These are phyloP conservation scores for Neurospora sp. DNA, from an alignment of 495 filamentous ascomycete species.

Conservation along the genomic window DNA sequence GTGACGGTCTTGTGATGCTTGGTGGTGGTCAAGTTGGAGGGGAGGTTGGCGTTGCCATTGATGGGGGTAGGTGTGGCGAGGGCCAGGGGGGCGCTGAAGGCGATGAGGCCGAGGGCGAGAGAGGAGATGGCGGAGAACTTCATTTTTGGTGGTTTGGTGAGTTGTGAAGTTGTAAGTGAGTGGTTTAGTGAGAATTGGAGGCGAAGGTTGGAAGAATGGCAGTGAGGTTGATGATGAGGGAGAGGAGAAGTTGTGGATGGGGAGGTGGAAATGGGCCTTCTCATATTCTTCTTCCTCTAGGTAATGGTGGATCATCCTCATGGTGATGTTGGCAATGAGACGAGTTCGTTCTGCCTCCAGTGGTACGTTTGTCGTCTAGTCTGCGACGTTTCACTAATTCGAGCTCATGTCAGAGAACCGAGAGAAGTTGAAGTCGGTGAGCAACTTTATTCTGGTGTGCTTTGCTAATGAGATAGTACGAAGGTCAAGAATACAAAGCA, in stretches of 20 bases:
- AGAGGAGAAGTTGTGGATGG: neutral
- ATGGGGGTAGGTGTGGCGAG: neutral
- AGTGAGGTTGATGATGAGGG: neutral
- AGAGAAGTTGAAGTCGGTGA: neutral
- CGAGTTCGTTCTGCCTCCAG: neutral
- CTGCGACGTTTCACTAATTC: neutral
- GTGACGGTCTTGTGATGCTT: neutral
- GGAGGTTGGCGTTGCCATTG: neutral
- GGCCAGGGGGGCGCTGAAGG: neutral
- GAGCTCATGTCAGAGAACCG: neutral
- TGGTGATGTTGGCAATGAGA: neutral
- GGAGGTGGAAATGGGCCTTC: neutral
- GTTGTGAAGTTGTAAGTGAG: neutral
- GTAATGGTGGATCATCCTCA: neutral
- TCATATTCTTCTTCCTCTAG: neutral
- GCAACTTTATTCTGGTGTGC: neutral
- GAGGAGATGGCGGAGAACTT: neutral
- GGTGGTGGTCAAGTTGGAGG: neutral
- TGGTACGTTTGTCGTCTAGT: neutral
- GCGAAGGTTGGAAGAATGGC: too few relatives aligned
- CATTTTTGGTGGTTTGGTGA: neutral
- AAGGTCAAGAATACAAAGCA: neutral
- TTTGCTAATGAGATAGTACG: neutral
- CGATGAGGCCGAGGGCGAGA: neutral
- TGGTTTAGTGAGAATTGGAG: neutral